Conservation (phyloP, 495 filamentous ascomycete species). For the Hyaloscypha bicolor region DNA sequence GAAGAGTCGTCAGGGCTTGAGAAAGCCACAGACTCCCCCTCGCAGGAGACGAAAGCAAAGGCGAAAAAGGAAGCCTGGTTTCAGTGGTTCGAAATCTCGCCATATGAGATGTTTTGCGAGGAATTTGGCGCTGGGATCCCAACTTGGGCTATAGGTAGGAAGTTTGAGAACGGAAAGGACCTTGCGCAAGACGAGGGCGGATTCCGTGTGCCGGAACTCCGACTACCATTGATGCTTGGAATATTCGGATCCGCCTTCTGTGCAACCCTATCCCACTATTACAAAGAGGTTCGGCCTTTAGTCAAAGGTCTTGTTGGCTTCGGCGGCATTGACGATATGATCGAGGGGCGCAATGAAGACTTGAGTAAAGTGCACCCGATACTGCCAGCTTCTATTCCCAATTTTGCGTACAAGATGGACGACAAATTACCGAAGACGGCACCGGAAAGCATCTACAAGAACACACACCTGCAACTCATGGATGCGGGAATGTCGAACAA, state of each 20-base stretch:
- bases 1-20: conserved; percentile 47
- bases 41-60: conserved; percentile 58
- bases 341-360: conserved; percentile 79
- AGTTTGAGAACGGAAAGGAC: conserved; percentile 72
- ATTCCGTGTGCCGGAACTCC: conserved; percentile 74
- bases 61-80: conserved; percentile 85
- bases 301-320: conserved; percentile 75
- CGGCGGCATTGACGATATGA: conserved; percentile 77
- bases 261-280: conserved; percentile 92
- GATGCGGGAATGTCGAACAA: conserved; percentile 99
- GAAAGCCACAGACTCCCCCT: conserved; percentile 35
- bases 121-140: conserved; percentile 88
- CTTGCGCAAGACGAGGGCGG: conserved; percentile 56
- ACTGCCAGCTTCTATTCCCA: conserved; percentile 84
- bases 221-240: conserved; percentile 80
- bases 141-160: conserved; percentile 87
- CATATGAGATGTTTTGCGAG: conserved; percentile 96
- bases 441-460: conserved; percentile 71
- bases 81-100: conserved; percentile 97
- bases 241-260: conserved; percentile 97
- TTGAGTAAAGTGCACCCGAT: conserved; percentile 90
- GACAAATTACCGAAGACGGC: conserved; percentile 70
- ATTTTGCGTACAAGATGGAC: conserved; percentile 81
- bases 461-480: conserved; percentile 81
- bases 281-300: conserved; percentile 84